Evolutionary conservation across 2,329 filamentous ascomycete species (phyloP), one percentile per base, ranked within the genome.

Genomic region (Eutypa lata): DNA sequence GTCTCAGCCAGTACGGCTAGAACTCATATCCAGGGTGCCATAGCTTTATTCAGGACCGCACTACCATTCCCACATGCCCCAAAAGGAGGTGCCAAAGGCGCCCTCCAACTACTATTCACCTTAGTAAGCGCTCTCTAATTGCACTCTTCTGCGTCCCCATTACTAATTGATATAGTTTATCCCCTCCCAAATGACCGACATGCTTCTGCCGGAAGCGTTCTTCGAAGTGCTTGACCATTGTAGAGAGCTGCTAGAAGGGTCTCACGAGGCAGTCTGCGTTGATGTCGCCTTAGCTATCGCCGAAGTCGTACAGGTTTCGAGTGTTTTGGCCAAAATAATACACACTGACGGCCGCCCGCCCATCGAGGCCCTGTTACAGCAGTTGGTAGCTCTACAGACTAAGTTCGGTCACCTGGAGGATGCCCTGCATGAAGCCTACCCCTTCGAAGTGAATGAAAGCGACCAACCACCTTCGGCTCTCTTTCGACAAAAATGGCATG

Each of bases 21-120:
- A 49, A 78, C 77, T 6, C 84, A 87, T 63, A 76, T 86, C 45
- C 73, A 79, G 59, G 84, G 84, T 1, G 83, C 82, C 2, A 74
- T 80, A 44, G 81, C 83, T 11, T 67, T 87, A n/a, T 69, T 86
- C 18, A 76, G 76, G 52, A 73, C 68, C 44, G 73, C 74, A 52
- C 61, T 76, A 5, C 76, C 76, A 2, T 62, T 73, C 35, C 65
- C 68, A 2, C 58, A 68, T 8, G 61, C 67, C 0, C 68, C 72
- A 0, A 67, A 73, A 21, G 71, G 75, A 47, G 78, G 79, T 4
- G 72, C 82, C 55, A 73, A 77, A 33, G 75, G 77, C 5, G 75
- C 84, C 50, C 59, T 83, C 14, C 80, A 84, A 55, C 66, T 85
- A 35, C 76, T 80, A 53, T 83, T 78, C 61, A 79, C 81, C 37